These are phyloP conservation scores for Poronia punctata DNA, from an alignment of 495 filamentous ascomycete genomes.

Conservation along the genomic window DNA sequence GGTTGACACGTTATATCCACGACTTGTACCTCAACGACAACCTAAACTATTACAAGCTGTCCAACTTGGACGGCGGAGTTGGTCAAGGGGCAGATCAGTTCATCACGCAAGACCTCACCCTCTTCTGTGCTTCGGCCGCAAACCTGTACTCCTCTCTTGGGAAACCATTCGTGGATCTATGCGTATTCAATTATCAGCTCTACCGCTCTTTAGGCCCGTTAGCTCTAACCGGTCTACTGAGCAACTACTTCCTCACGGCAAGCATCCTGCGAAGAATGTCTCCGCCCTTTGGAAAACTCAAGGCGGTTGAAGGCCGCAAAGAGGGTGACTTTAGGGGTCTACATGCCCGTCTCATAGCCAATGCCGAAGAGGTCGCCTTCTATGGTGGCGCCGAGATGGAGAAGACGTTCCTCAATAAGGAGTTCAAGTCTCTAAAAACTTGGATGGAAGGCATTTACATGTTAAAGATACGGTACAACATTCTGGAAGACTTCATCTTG, in stretches of 20 bases:
- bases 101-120: constrained; percentile 92
- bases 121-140: constrained; percentile 91
- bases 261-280: constrained; percentile 79
- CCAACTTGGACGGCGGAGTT: constrained; percentile 88
- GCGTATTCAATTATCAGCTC: constrained; percentile 95
- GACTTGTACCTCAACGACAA: constrained; percentile 93
- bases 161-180: constrained; percentile 91
- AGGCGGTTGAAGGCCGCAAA: constrained; percentile 85
- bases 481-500: constrained; percentile 94
- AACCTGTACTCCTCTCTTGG: constrained; percentile 91
- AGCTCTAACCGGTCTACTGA: constrained; percentile 74
- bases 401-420: constrained; percentile 76
- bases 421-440: constrained; percentile 81
- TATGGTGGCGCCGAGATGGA: constrained; percentile 94
- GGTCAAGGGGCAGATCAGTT: constrained; percentile 92
- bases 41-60: constrained; percentile 91
- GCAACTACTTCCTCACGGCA: constrained; percentile 89
- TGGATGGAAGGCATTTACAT: constrained; percentile 98
- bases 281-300: constrained; percentile 92
- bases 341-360: constrained; percentile 87
- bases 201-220: constrained; percentile 87
- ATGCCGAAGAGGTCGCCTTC: constrained; percentile 98
- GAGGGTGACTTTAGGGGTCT: constrained; percentile 91
- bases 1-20: constrained; percentile 93
- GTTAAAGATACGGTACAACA: constrained; percentile 95